Evolutionary conservation across 2,329 filamentous ascomycete genomes (phyloP), one percentile per base, ranked within the genome.

Genomic region (Fusarium mundagurra): DNA sequence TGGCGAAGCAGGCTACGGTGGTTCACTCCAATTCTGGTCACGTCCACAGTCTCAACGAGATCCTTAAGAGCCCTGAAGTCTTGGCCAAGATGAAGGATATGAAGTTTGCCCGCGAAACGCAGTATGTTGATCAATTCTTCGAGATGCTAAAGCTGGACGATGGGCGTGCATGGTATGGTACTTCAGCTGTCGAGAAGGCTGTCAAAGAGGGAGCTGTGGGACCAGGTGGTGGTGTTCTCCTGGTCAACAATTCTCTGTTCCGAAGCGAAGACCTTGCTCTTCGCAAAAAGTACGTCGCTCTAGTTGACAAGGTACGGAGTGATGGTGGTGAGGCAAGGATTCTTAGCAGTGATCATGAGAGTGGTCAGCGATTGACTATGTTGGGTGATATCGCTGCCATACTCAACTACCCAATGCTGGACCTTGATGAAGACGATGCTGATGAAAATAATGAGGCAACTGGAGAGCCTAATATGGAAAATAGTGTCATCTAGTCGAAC

Each of bases 301-400:
- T 98, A 51, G 95, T 98, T 8, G 96, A 98, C 81, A 92, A 92
- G 71, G 96, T 98, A n/a, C 91, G 92, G 74, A 91, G 91, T 7
- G 92, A 94, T 73, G 96, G 96, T 10, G 96, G 96, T 4, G 95
- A 98, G 74, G 94, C 94, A 2, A 88, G 94, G 61, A 90, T 98
- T n/a, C 84, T 98, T 34, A 98, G 96, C 82, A 95, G 93, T 78
- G 93, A 97, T 79, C 96, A 98, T 82, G 96, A 98, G 85, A 98
- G 95, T 81, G 96, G 96, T 2, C 92, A 93, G 84, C 87, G 95
- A 68, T 84, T 99, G 20, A 94, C 95, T 75, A 93, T 92, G 18
- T 82, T 98, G 69, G 95, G 96, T 3, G 93, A 95, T 24, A 92
- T 99, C 71, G 96, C 96, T 22, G 95, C 95, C 4, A 92, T 98